A percentile compares a stretch with the other conserved stretches of the same genome.
These are phyloP conservation scores for Pharus latifolius DNA, from an alignment of 176 grass and related monocot genomes.

Conservation along the genomic window DNA sequence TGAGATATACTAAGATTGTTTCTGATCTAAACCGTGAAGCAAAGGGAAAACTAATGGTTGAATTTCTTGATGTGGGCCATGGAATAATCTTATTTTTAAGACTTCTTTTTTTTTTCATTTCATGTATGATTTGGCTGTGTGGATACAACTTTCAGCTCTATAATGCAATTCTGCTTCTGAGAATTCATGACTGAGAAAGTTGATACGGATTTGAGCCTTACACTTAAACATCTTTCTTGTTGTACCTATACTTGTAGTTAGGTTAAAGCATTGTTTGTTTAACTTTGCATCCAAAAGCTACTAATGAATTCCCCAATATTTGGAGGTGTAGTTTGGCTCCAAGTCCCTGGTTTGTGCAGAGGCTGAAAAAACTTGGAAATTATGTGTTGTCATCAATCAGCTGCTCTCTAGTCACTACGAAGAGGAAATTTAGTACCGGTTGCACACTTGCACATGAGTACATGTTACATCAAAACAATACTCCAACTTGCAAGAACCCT, in stretches of 20 bases:
- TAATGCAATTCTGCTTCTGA: conserved; percentile 75
- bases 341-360: conserved; percentile 26
- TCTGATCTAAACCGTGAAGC: conserved; percentile 48
- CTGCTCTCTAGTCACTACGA: conserved; percentile 18
- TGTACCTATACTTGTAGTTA: not conserved
- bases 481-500: too few species aligned
- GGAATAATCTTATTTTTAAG: not conserved
- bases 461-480: too few species aligned
- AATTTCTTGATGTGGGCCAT: conserved; percentile 66
- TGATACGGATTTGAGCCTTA: conserved; percentile 37
- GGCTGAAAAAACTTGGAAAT: conserved; percentile 45
- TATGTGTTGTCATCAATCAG: conserved; percentile 58
- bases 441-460: too few species aligned
- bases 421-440: too few species aligned
- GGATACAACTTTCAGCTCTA: conserved; percentile 34
- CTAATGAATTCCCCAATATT: conserved; percentile 10
- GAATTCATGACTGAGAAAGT: conserved; percentile 49
- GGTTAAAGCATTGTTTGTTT: too few species aligned
- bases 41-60: conserved; percentile 46
- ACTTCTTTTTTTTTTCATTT: not conserved
- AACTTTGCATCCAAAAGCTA: not conserved
- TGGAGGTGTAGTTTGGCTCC: conserved; percentile 11
- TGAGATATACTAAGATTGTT: too few species aligned
- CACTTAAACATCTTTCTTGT: not conserved
- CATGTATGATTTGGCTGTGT: conserved; percentile 10